Evolutionary conservation across 1,284 basidiomycete species (phyloP).

Genomic region (Melampsora larici-populina): DNA sequence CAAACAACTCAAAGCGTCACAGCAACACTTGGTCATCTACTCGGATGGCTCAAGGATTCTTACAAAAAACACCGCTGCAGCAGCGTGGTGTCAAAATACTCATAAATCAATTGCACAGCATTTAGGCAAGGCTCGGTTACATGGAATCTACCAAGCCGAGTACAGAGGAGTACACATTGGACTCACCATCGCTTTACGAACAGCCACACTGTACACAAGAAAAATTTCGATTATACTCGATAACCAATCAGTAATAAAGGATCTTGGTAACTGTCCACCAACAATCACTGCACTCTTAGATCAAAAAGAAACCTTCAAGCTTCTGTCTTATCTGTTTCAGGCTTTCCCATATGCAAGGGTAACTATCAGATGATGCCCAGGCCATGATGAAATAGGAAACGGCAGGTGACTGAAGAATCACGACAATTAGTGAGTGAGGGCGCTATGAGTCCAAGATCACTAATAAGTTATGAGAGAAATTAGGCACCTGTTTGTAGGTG

Average conservation of each 20-base stretch:
- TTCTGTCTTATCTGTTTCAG: not conserved
- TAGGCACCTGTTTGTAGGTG: too few species aligned
- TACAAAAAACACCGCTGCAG: too few species aligned
- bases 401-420: too few species aligned
- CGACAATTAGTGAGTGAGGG: too few species aligned
- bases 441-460: too few species aligned
- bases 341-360: not conserved
- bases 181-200: not conserved
- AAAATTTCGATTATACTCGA: not conserved
- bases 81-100: not conserved
- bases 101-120: not conserved
- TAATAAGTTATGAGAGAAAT: too few species aligned
- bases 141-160: not conserved
- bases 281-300: not conserved
- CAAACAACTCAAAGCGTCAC: not conserved
- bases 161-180: not conserved
- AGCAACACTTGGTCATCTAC: not conserved
- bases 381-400: too few species aligned
- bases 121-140: not conserved
- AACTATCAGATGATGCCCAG: constrained; percentile 1
- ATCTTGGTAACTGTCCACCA: not conserved
- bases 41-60: not conserved
- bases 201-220: not conserved
- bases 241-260: too few species aligned
- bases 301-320: not conserved